Conservation (phyloP, 164 flowering plant species). For the Macadamia integrifolia region DNA sequence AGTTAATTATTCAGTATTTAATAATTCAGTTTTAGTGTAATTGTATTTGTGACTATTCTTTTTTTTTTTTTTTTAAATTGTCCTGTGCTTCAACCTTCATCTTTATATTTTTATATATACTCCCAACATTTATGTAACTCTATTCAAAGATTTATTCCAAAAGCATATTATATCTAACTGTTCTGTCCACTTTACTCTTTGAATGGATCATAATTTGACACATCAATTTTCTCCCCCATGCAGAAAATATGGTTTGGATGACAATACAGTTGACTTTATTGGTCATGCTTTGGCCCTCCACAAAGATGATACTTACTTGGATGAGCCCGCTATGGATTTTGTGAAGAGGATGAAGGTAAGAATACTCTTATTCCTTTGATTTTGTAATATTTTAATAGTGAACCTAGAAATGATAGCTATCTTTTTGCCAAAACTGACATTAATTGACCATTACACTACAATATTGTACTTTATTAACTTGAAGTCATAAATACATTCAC, state of each 20-base stretch:
- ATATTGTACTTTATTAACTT: neutral
- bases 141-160: neutral
- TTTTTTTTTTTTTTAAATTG: too few species aligned
- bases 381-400: neutral
- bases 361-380: constrained; percentile 3
- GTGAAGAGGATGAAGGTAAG: constrained; percentile 83
- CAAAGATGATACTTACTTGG: constrained; percentile 66
- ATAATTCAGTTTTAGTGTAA: too few species aligned
- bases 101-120: neutral
- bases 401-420: neutral
- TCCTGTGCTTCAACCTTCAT: too few species aligned
- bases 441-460: neutral
- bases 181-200: neutral
- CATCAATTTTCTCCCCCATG: constrained; percentile 9
- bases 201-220: neutral
- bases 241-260: constrained; percentile 92
- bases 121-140: neutral
- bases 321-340: constrained; percentile 74
- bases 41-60: too few species aligned
- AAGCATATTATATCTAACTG: neutral
- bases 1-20: too few species aligned
- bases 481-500: neutral
- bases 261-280: constrained; percentile 84
- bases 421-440: neutral
- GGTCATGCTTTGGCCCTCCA: constrained; percentile 97